Evolutionary conservation across 2,329 filamentous ascomycete genomes (phyloP).

Genomic region (Penicillium hesseltinei): DNA sequence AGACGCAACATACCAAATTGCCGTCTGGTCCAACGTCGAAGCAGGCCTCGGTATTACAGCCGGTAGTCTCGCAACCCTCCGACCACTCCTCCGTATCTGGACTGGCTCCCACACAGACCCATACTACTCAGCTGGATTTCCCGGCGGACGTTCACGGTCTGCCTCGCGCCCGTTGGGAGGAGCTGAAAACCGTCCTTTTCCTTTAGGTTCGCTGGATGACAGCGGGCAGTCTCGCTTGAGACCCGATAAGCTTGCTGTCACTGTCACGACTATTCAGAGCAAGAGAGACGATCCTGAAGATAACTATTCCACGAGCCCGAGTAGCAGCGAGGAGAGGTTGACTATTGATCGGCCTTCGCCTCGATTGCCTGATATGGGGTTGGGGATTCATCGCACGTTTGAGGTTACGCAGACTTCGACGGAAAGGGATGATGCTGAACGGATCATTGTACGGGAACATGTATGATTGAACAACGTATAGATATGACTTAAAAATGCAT

Average conservation of each 20-base stretch:
- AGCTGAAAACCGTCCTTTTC: constrained; percentile 19
- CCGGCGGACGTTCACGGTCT: constrained; percentile 10
- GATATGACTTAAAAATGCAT: neutral
- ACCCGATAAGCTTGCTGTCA: constrained; percentile 31
- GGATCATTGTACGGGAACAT: constrained; percentile 16
- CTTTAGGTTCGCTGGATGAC: constrained; percentile 29
- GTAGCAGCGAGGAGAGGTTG: constrained; percentile 30
- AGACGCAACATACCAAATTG: constrained; percentile 46
- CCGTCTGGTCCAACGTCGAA: constrained; percentile 41
- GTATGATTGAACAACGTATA: constrained; percentile 19
- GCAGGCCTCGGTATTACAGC: constrained; percentile 44
- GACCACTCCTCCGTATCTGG: constrained; percentile 45
- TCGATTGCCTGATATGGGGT: constrained; percentile 18
- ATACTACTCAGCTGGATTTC: constrained; percentile 23
- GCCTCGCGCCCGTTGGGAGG: constrained; percentile 19
- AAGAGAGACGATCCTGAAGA: constrained; percentile 17
- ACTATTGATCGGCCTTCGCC: constrained; percentile 19
- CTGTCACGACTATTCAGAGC: constrained; percentile 31
- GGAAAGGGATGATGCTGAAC: constrained; percentile 13
- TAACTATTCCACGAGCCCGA: constrained; percentile 22
- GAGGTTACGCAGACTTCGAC: constrained; percentile 29
- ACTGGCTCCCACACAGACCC: constrained; percentile 21
- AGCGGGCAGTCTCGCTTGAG: constrained; percentile 20
- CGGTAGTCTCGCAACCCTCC: constrained; percentile 49
- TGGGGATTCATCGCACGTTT: constrained; percentile 31